Conservation (phyloP, 768 basidiomycete genomes). For the Podaxis sp. region DNA sequence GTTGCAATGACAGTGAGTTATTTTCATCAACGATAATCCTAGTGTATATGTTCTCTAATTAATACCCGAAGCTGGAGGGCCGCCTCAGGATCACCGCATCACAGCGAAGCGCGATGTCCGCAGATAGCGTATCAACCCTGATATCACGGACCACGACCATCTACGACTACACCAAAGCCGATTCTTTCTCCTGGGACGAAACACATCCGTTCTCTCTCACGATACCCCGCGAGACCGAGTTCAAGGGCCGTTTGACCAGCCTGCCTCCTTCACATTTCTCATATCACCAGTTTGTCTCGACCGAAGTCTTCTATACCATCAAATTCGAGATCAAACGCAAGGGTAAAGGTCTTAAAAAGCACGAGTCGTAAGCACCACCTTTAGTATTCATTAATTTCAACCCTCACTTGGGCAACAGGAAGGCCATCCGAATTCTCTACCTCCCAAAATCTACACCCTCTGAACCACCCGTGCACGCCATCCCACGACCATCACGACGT, state of each 20-base stretch:
- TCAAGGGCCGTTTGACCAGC: constrained; percentile 22
- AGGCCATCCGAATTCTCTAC: constrained; percentile 38
- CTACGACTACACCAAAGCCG: constrained; percentile 23
- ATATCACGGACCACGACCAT: constrained; percentile 28
- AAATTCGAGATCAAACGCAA: constrained; percentile 39
- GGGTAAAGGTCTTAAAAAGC: constrained; percentile 33
- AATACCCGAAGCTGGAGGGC: constrained; percentile 35
- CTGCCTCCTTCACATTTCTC: constrained; percentile 40
- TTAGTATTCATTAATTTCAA: neutral
- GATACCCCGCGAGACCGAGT: constrained; percentile 34
- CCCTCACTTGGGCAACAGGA: constrained; percentile 20
- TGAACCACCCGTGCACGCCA: constrained; percentile 30
- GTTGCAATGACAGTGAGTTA: constrained; percentile 38
- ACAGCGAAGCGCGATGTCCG: constrained; percentile 26
- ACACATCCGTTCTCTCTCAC: constrained; percentile 37
- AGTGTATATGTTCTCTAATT: neutral
- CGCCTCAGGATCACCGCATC: constrained; percentile 31
- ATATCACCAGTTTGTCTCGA: constrained; percentile 27
- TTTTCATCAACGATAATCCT: neutral
- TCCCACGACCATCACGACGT: constrained; percentile 27
- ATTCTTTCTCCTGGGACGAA: constrained; percentile 24
- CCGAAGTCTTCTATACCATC: constrained; percentile 36
- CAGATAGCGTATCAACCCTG: constrained; percentile 26
- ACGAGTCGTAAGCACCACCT: constrained; percentile 34
- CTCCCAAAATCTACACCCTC: constrained; percentile 42